Evolutionary conservation across 345 rosid genomes (phyloP).

Genomic region (Salix udensis): DNA sequence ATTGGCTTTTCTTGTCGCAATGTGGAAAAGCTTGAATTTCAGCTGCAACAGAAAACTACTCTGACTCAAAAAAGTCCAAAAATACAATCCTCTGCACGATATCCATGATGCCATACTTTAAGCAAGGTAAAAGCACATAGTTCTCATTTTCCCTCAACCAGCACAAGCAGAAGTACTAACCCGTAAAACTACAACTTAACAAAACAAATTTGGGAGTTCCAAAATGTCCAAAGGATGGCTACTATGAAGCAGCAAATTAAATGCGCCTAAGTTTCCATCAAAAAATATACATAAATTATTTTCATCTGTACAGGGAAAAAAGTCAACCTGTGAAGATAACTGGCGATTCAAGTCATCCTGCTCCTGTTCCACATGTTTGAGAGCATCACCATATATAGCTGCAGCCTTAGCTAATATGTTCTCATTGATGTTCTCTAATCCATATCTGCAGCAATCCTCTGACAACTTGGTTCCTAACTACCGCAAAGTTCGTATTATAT

Average conservation of each 20-base stretch:
- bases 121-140: neutral
- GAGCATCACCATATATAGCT: constrained; percentile 87
- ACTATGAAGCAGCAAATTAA: neutral
- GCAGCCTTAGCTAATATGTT: constrained; percentile 84
- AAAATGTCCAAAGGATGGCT: neutral
- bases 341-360: constrained; percentile 73
- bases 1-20: neutral
- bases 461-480: constrained; percentile 75
- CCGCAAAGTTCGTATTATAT: constrained; percentile 8
- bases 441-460: constrained; percentile 81
- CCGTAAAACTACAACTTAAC: neutral
- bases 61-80: neutral
- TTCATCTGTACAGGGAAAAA: neutral
- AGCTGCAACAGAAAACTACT: neutral
- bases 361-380: constrained; percentile 83
- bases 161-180: neutral
- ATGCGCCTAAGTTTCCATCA: neutral
- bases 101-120: neutral
- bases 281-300: neutral
- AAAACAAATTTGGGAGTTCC: neutral
- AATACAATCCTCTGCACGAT: neutral
- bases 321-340: constrained; percentile 67
- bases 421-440: constrained; percentile 76
- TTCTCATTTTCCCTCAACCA: neutral
- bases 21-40: neutral